Evolutionary conservation across 2,329 filamentous ascomycete genomes (phyloP).

Genomic region (Trichoderma atroviride): DNA sequence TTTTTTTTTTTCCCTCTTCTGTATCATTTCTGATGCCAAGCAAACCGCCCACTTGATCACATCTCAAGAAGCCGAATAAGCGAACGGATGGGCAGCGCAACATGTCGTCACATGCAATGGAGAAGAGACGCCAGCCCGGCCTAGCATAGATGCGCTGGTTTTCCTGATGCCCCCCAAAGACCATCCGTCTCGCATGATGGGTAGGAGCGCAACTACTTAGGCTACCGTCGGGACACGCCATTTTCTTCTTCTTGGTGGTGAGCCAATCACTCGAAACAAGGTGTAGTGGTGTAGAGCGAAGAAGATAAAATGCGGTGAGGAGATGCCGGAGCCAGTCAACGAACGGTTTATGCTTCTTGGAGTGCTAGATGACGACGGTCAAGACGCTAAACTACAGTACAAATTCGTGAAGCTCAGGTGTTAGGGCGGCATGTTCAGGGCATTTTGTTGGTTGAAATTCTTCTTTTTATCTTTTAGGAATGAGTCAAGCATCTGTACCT

Average conservation of each 20-base stretch:
- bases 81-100: conserved; percentile 8
- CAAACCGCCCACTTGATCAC: conserved; percentile 5
- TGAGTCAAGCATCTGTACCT: background rate
- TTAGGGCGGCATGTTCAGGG: conserved; percentile 12
- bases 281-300: background rate
- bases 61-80: conserved; percentile 18
- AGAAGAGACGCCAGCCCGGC: conserved; percentile 2
- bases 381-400: background rate
- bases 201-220: conserved; percentile 28
- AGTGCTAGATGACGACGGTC: conserved; percentile 21
- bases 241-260: background rate
- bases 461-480: background rate
- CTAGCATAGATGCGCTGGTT: background rate
- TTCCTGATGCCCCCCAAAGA: background rate
- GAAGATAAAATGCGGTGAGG: conserved; percentile 29
- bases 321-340: conserved; percentile 5
- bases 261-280: background rate
- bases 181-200: conserved; percentile 27
- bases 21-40: background rate
- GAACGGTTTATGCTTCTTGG: conserved; percentile 1
- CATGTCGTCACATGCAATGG: conserved; percentile 18
- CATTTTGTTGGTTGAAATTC: background rate
- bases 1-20: background rate
- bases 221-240: conserved; percentile 28
- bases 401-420: background rate